Conservation (phyloP, 2,329 filamentous ascomycete genomes). For the Exophiala dermatitidis region DNA sequence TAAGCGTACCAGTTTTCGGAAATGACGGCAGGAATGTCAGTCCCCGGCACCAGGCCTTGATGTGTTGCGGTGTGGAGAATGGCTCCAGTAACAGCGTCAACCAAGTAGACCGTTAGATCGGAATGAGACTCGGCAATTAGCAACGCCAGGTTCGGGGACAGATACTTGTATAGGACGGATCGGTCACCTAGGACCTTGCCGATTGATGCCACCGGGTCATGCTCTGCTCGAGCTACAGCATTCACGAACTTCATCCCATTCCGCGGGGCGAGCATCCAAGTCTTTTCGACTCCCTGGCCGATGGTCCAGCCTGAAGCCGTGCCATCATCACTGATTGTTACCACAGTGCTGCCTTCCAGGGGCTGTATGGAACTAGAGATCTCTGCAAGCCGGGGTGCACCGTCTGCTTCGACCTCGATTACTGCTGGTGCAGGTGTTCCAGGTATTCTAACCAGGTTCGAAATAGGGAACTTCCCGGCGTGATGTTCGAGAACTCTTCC, state of each 20-base stretch:
- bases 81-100: conserved; percentile 80
- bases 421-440: conserved; percentile 24
- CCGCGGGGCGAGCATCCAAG: conserved; percentile 68
- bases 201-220: conserved; percentile 89
- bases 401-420: conserved; percentile 34
- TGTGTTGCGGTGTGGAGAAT: conserved; percentile 66
- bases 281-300: conserved; percentile 37
- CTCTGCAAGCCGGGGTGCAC: conserved; percentile 29
- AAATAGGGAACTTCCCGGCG: conserved; percentile 16
- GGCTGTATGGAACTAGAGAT: conserved; percentile 27
- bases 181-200: conserved; percentile 87
- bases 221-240: conserved; percentile 60
- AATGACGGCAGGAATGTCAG: conserved; percentile 68
- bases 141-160: conserved; percentile 79
- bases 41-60: conserved; percentile 63
- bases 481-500: conserved; percentile 35
- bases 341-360: conserved; percentile 33
- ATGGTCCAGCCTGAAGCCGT: conserved; percentile 39
- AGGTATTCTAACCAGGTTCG: conserved; percentile 19
- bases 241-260: conserved; percentile 60
- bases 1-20: conserved; percentile 96
- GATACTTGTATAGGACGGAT: conserved; percentile 93
- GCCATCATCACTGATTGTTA: conserved; percentile 38
- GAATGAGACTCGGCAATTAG: conserved; percentile 61
- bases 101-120: conserved; percentile 64